Percentiles rank a stretch among this genome's conserved stretches.
Evolutionary conservation across 2,329 filamentous ascomycete genomes (phyloP).

Genomic region (Elsinoe ampelina): DNA sequence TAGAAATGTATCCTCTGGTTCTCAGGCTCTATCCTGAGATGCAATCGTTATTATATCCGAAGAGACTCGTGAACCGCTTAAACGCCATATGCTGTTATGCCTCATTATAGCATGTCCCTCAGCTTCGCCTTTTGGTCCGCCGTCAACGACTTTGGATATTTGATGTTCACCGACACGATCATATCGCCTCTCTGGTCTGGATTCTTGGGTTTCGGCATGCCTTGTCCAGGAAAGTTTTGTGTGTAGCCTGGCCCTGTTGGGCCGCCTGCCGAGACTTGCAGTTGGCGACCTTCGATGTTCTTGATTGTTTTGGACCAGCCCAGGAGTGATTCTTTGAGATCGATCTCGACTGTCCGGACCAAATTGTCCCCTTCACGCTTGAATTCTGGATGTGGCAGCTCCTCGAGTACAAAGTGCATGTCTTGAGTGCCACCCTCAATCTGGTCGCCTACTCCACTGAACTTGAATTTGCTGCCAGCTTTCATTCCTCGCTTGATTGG

Average conservation of each 20-base stretch:
- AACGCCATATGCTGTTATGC: not conserved
- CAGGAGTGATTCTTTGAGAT: conserved; percentile 86
- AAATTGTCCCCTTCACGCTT: conserved; percentile 84
- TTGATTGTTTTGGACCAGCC: conserved; percentile 87
- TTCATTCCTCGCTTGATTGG: conserved; percentile 94
- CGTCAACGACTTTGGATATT: conserved; percentile 75
- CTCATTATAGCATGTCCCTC: conserved; percentile 58
- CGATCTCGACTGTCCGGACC: conserved; percentile 65
- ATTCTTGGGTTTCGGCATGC: conserved; percentile 93
- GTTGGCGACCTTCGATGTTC: conserved; percentile 84
- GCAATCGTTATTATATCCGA: not conserved
- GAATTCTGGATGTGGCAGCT: conserved; percentile 84
- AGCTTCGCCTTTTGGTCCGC: conserved; percentile 68
- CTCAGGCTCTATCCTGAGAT: conserved; percentile 10
- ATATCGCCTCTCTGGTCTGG: conserved; percentile 77
- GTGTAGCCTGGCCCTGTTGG: conserved; percentile 77
- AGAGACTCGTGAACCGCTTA: conserved; percentile 1
- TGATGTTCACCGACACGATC: conserved; percentile 82
- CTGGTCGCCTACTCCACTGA: conserved; percentile 93
- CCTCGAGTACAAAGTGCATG: conserved; percentile 85
- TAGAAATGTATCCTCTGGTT: not conserved
- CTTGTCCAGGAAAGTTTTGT: conserved; percentile 73
- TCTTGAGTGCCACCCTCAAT: conserved; percentile 94
- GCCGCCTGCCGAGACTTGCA: conserved; percentile 68
- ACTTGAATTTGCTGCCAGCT: conserved; percentile 97